Conservation (phyloP, 1,139 yeast genomes). For the Nakaseomyces sp. region DNA sequence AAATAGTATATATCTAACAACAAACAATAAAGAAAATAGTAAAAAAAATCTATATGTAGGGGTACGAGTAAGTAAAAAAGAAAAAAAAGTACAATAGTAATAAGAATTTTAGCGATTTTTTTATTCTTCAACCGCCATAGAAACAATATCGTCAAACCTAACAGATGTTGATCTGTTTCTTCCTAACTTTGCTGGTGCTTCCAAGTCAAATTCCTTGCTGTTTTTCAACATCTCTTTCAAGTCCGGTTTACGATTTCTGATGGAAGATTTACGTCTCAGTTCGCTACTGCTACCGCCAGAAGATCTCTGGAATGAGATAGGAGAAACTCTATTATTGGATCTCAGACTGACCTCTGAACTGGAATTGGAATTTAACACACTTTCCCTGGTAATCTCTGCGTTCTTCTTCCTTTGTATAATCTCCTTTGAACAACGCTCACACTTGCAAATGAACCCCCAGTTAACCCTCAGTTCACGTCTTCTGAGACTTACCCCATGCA, state of each 20-base stretch:
- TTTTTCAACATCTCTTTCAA: conserved; percentile 43
- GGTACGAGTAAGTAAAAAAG: too few relatives aligned
- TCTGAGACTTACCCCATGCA: conserved; percentile 53
- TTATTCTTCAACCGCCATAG: conserved; percentile 35
- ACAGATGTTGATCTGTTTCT: conserved; percentile 57
- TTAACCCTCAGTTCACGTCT: conserved; percentile 61
- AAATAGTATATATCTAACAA: background rate
- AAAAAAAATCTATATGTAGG: background rate
- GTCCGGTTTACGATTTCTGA: conserved; percentile 33
- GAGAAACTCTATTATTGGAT: background rate
- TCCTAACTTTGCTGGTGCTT: conserved; percentile 35
- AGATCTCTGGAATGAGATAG: background rate
- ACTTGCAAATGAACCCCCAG: conserved; percentile 76
- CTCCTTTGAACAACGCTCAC: conserved; percentile 58
- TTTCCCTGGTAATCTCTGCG: conserved; percentile 12
- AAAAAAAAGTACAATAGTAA: background rate
- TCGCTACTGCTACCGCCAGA: conserved; percentile 1
- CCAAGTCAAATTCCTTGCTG: conserved; percentile 43
- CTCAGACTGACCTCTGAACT: conserved; percentile 2
- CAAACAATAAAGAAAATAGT: background rate
- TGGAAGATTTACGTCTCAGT: conserved; percentile 29
- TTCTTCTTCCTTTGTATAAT: conserved; percentile 13
- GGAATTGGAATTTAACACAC: conserved; percentile 8
- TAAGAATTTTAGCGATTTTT: too few relatives aligned
- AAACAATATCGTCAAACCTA: conserved; percentile 58